A percentile compares a stretch with the other conserved stretches of the same genome.
Evolutionary conservation across 495 filamentous ascomycete species (phyloP).

Genomic region (Aspergillus incahuasiensis): DNA sequence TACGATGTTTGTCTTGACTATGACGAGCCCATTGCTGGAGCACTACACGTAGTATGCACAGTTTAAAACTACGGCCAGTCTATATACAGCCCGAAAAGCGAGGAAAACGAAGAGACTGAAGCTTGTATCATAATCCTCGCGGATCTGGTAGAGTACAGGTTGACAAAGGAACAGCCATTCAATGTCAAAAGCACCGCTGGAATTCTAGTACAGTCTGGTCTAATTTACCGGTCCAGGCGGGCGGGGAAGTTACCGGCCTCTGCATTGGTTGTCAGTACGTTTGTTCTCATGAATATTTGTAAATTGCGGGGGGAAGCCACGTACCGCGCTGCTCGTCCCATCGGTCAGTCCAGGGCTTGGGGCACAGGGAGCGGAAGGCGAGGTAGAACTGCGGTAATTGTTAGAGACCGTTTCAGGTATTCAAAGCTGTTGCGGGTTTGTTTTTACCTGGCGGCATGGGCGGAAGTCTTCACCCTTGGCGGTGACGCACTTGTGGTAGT

Average conservation of each 20-base stretch:
- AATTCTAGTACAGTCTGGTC: conserved; percentile 11
- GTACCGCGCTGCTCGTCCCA: conserved; percentile 97
- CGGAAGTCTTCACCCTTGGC: conserved; percentile 99
- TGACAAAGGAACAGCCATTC: conserved; percentile 36
- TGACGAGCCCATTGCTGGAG: no score
- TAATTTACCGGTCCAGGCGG: conserved; percentile 39
- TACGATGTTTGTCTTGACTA: not conserved
- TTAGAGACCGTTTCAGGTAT: conserved; percentile 1
- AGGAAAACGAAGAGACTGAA: conserved; percentile 15
- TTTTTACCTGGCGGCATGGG: conserved; percentile 91
- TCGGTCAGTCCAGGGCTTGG: conserved; percentile 85
- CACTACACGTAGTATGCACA: conserved; percentile 1
- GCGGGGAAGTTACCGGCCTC: conserved; percentile 90
- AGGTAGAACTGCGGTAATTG: conserved; percentile 69
- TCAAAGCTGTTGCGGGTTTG: not conserved
- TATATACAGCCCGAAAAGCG: conserved; percentile 24
- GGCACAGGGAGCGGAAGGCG: conserved; percentile 95
- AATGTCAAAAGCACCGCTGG: conserved; percentile 21
- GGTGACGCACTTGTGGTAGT: conserved; percentile 98
- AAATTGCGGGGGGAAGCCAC: conserved; percentile 26
- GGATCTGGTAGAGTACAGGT: conserved; percentile 44
- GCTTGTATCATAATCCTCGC: conserved; percentile 28
- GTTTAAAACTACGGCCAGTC: conserved; percentile 27
- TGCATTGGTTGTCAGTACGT: conserved; percentile 29
- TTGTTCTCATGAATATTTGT: not conserved